Conservation (phyloP, 2,329 filamentous ascomycete species). For the Trichoderma simmonsii region DNA sequence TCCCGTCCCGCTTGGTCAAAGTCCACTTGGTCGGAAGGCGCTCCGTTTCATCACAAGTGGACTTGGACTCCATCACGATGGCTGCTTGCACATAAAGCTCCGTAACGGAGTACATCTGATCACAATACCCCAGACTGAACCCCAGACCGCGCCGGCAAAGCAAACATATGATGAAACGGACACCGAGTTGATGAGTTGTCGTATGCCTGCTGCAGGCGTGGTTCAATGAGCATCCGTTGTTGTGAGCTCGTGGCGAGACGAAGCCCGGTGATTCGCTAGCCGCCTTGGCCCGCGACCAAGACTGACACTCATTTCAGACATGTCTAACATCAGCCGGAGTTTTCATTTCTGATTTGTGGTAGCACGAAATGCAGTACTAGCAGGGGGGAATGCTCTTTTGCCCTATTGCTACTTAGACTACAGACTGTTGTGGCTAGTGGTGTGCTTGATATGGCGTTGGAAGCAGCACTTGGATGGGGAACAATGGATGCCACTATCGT, state of each 20-base stretch:
- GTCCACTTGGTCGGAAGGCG: not conserved
- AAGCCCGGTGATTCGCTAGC: conserved; percentile 10
- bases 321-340: conserved; percentile 1
- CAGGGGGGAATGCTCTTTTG: not conserved
- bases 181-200: conserved; percentile 2
- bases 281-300: not conserved
- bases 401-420: not conserved
- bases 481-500: not conserved
- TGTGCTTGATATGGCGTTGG: not conserved
- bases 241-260: conserved; percentile 1
- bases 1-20: not conserved
- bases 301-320: not conserved
- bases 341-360: not conserved
- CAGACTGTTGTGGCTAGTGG: not conserved
- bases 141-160: conserved; percentile 9
- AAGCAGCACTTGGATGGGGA: not conserved
- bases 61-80: not conserved
- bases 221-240: not conserved
- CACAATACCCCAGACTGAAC: conserved; percentile 12
- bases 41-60: not conserved
- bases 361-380: not conserved
- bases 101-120: not conserved
- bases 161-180: not conserved
- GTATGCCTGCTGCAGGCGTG: not conserved
- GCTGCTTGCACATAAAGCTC: not conserved